Conservation (phyloP, 371 early-diverging fungal species). For the Saksenaea oblongispora region DNA sequence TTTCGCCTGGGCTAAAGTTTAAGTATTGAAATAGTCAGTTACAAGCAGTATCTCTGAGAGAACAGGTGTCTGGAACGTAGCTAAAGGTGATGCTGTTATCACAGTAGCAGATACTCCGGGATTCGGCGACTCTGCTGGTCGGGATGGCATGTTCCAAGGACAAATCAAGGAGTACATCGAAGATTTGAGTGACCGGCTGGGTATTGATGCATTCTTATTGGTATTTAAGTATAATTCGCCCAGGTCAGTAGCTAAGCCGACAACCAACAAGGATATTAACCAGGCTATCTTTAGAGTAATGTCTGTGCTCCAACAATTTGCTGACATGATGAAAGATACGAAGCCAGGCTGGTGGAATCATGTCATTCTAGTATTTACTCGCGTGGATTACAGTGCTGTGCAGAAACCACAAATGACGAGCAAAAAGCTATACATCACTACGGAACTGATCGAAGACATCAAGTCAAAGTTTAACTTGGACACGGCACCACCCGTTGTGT, state of each 20-base stretch:
- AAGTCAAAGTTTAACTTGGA: conserved; percentile 17
- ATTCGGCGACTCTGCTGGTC: conserved; percentile 50
- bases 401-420: conserved; percentile 12
- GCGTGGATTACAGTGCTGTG: conserved; percentile 41
- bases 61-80: conserved; percentile 46
- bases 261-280: neutral
- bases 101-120: conserved; percentile 59
- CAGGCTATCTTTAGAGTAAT: conserved; percentile 19
- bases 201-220: conserved; percentile 52
- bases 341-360: conserved; percentile 52
- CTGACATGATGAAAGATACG: conserved; percentile 48
- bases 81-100: conserved; percentile 34
- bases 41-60: conserved; percentile 52
- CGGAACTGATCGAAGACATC: conserved; percentile 18
- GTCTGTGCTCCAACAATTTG: conserved; percentile 41
- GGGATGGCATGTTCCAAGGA: conserved; percentile 42
- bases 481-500: conserved; percentile 22
- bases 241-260: neutral
- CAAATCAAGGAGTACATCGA: conserved; percentile 47
- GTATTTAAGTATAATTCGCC: conserved; percentile 48
- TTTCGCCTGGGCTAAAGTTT: neutral
- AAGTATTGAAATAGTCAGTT: conserved; percentile 33
- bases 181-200: conserved; percentile 44
- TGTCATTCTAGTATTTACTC: conserved; percentile 54
- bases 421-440: conserved; percentile 24